Percentiles rank a stretch among this genome's conserved stretches.
Evolutionary conservation across 2,329 filamentous ascomycete species (phyloP).

Genomic region (Cladophialophora chaetospira): DNA sequence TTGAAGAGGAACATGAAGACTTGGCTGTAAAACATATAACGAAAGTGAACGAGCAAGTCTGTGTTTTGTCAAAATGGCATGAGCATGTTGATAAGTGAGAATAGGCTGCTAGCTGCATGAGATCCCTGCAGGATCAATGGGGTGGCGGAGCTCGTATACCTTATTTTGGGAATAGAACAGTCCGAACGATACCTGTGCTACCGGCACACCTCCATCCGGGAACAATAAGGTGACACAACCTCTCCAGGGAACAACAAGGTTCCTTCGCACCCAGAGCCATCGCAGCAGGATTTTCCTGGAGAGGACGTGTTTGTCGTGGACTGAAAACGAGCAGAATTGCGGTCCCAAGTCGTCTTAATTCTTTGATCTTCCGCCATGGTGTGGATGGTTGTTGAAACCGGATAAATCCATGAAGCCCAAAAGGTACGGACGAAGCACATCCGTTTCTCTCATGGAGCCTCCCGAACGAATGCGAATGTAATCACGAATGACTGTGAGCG

Average conservation of each 20-base stretch:
- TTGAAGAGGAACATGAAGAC: not conserved
- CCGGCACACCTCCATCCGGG: not conserved
- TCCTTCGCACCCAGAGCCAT: not conserved
- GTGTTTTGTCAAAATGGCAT: not conserved
- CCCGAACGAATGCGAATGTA: not conserved
- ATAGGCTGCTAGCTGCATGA: not conserved
- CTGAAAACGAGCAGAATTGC: no score
- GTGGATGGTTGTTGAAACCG: not conserved
- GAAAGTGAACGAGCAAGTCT: not conserved
- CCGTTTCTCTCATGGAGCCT: not conserved
- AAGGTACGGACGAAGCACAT: not conserved
- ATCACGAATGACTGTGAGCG: not conserved
- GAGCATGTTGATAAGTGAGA: not conserved
- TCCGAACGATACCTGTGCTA: not conserved
- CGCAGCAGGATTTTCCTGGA: no score
- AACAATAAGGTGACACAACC: not conserved
- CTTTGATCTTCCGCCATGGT: no score
- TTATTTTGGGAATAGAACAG: constrained; percentile 6
- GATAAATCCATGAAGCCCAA: not conserved
- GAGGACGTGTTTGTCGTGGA: no score
- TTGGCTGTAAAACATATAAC: not conserved
- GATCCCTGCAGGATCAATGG: not conserved
- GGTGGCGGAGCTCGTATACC: constrained; percentile 7
- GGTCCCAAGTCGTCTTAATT: no score
- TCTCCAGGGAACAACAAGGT: not conserved